phyloP scores from a whole-genome alignment of 257 asterid genomes.

The Nicotiana knightiana region DNA sequence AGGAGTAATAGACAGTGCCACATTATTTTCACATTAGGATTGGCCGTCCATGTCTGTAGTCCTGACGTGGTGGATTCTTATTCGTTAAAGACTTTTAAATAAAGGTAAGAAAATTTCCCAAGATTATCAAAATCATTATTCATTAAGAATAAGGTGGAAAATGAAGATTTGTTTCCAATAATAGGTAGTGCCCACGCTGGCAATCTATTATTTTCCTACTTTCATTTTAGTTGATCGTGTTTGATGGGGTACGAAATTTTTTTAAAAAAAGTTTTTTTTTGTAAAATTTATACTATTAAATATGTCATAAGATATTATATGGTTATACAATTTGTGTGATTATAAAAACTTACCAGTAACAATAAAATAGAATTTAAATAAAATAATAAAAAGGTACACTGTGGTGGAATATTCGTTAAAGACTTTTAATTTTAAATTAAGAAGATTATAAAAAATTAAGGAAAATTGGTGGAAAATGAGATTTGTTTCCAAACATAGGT shows the following conservation, averaged over 20 bases:
- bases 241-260: too few relatives aligned
- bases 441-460: constrained; percentile 18
- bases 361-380: too few relatives aligned
- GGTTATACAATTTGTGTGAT: too few relatives aligned
- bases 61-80: not conserved
- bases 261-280: too few relatives aligned
- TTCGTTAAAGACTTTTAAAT: not conserved
- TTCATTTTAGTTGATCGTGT: too few relatives aligned
- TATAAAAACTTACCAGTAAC: too few relatives aligned
- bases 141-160: not conserved
- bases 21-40: not conserved
- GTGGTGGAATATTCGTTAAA: too few relatives aligned
- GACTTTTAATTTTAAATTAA: too few relatives aligned
- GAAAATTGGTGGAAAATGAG: not conserved
- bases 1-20: not conserved
- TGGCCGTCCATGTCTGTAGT: not conserved
- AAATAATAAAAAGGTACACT: too few relatives aligned
- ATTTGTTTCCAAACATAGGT: not conserved
- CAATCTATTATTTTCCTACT: not conserved
- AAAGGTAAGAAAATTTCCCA: constrained; percentile 6
- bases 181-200: constrained; percentile 24
- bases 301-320: too few relatives aligned
- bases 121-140: constrained; percentile 15
- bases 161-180: not conserved
- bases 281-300: too few relatives aligned